A percentile compares a stretch with the other conserved stretches of the same genome.
These are phyloP conservation scores for Boletus vinaceobasis DNA, from an alignment of 768 basidiomycete species.

Conservation along the genomic window DNA sequence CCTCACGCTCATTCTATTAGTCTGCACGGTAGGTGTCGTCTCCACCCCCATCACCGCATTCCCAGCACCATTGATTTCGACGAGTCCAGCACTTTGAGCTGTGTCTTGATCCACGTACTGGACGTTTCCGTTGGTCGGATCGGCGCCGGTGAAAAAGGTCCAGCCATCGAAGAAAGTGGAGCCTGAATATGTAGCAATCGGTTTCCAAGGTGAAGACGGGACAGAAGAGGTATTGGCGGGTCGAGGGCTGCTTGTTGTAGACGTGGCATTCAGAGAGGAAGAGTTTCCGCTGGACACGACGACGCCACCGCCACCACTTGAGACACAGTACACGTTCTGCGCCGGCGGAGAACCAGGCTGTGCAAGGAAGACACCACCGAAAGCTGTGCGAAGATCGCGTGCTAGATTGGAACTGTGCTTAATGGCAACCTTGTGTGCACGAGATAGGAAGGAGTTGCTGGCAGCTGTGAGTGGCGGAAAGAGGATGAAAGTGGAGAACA, in stretches of 20 bases:
- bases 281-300: conserved; percentile 17
- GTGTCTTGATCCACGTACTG: conserved; percentile 61
- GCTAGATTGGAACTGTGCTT: conserved; percentile 61
- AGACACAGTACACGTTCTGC: conserved; percentile 38
- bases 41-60: conserved; percentile 88
- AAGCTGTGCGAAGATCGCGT: conserved; percentile 64
- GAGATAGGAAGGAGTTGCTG: conserved; percentile 35
- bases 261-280: conserved; percentile 24
- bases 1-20: conserved; percentile 71
- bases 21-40: conserved; percentile 70
- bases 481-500: conserved; percentile 29
- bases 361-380: conserved; percentile 50
- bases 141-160: conserved; percentile 62
- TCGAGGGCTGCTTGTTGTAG: conserved; percentile 19
- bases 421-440: conserved; percentile 52
- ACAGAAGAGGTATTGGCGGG: conserved; percentile 20
- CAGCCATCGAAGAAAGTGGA: conserved; percentile 78
- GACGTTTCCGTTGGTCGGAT: conserved; percentile 78
- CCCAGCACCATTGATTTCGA: conserved; percentile 63
- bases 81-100: conserved; percentile 57
- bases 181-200: conserved; percentile 59
- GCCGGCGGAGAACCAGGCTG: conserved; percentile 32
- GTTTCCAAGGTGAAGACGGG: conserved; percentile 54
- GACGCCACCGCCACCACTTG: conserved; percentile 18
- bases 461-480: conserved; percentile 22